Evolutionary conservation across 805 yeast genomes (phyloP), one percentile per base, ranked within the genome.

Genomic region (Sungouiella thailandica): DNA sequence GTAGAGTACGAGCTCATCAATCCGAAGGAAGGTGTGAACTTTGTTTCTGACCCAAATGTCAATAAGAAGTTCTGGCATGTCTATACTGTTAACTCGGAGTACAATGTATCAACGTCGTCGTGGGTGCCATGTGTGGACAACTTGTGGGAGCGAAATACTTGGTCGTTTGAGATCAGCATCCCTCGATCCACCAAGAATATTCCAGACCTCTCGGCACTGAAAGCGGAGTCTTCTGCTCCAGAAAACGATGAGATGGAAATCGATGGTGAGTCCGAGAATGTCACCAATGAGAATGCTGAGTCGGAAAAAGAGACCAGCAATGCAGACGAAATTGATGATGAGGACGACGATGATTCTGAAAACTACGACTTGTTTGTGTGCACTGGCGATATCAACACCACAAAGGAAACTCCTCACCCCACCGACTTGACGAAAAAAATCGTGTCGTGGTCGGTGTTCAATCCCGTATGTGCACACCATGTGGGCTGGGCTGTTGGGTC

Each of bases 121-220:
- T 93, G 99, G 99, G 83, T 93, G 31, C 99, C 99, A 0, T 93
- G 98, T 53, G 72, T 93, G 5, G 97, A 93, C 44, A 84, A 82
- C 28, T 57, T 88, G 20, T 82, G 89, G 74, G 96, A 88, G 47
- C 75, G 86, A 41, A 82, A 84, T 27, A 83, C 96, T 1, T 93
- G 97, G 97, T 88, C 88, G 42, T 54, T 93, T 7, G 95, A 86
- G 51, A 66, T 93, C n/a, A 76, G 80, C 40, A 78, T 87, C 2
- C 96, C 97, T 0, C 74, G 85, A 47, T 80, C 90, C 0, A 69
- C 89, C 1, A 76, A 76, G 24, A 89, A 85, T 52, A 76, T 89
- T 20, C 82, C 76, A 1, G 61, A 60, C 28, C 62, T 70, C 2
- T 56, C 68, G 27, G 51, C 68, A 2, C 60, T 69, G 4, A 75